Percentiles rank a stretch among this genome's conserved stretches.
These are phyloP conservation scores for Marasmius fiardii DNA, from an alignment of 1,284 basidiomycete genomes.

Conservation along the genomic window DNA sequence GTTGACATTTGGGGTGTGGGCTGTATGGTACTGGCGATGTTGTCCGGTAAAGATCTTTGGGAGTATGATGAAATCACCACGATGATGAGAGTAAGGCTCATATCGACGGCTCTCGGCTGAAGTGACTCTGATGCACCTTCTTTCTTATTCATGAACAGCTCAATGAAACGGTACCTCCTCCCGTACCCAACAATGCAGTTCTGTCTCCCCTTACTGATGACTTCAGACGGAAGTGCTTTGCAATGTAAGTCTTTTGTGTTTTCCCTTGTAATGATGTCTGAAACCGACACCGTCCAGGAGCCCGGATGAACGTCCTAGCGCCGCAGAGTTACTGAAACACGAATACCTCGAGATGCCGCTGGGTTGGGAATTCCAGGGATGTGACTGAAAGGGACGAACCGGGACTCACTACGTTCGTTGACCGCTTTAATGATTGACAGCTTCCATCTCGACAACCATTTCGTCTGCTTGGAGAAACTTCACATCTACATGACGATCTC, in stretches of 20 bases:
- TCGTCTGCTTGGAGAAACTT: too few relatives aligned
- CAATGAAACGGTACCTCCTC: background rate
- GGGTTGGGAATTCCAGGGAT: constrained; percentile 75
- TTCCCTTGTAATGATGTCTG: constrained; percentile 1
- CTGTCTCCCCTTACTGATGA: constrained; percentile 77
- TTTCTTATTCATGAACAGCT: too few relatives aligned
- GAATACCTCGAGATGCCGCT: constrained; percentile 76
- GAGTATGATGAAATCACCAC: constrained; percentile 29
- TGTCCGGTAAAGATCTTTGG: constrained; percentile 72
- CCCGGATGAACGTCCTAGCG: constrained; percentile 84
- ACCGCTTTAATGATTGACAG: too few relatives aligned
- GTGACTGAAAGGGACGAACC: constrained; percentile 28
- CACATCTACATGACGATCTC: too few relatives aligned
- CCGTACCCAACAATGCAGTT: constrained; percentile 18
- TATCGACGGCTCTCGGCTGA: too few relatives aligned
- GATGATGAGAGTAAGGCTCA: too few relatives aligned
- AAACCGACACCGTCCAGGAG: constrained; percentile 46
- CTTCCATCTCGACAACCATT: too few relatives aligned
- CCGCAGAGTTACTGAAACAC: constrained; percentile 79
- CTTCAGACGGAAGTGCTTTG: constrained; percentile 88
- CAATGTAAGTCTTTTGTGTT: constrained; percentile 56
- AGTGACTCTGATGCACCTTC: too few relatives aligned
- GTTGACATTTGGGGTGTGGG: constrained; percentile 79
- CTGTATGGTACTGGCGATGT: constrained; percentile 80
- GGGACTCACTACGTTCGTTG: too few relatives aligned